A percentile compares a stretch with the other conserved stretches of the same genome.
phyloP scores from a whole-genome alignment of 306 rosid genomes.

The Delonix regia region DNA sequence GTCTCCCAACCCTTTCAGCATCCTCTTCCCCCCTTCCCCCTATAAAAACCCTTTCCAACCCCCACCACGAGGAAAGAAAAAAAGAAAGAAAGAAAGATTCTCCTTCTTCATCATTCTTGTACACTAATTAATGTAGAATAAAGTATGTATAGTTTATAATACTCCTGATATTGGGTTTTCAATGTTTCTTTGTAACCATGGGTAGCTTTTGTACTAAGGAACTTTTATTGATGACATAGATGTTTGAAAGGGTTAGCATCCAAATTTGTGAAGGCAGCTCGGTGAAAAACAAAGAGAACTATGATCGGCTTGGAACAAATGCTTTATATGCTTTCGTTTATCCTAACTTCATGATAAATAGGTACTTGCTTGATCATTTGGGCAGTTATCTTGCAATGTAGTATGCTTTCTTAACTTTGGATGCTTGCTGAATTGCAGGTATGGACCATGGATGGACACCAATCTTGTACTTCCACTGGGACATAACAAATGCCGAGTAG shows the following conservation, averaged over 20 bases:
- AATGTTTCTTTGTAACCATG: slow-evolving; percentile 10
- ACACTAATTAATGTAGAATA: neutral
- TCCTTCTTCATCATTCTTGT: neutral
- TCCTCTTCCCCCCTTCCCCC: no score
- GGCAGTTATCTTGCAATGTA: slow-evolving; percentile 28
- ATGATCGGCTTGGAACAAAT: slow-evolving; percentile 76
- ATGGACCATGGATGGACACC: slow-evolving; percentile 99
- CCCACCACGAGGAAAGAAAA: no score
- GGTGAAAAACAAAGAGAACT: slow-evolving; percentile 41
- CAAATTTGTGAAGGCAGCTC: slow-evolving; percentile 74
- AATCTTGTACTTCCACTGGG: slow-evolving; percentile 91
- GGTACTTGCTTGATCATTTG: slow-evolving; percentile 52
- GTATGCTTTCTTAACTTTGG: slow-evolving; percentile 8
- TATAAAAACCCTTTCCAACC: no score
- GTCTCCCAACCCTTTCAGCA: neutral
- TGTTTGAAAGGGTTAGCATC: slow-evolving; percentile 83
- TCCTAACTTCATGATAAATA: slow-evolving; percentile 95
- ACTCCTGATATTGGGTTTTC: slow-evolving; percentile 27
- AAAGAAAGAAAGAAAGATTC: neutral
- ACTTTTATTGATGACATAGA: slow-evolving; percentile 45
- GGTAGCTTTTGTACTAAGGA: slow-evolving; percentile 30
- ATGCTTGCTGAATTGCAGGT: slow-evolving; percentile 51
- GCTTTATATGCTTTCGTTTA: slow-evolving; percentile 79
- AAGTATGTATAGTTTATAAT: neutral
- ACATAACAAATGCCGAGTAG: slow-evolving; percentile 72